Evolutionary conservation across 1,284 basidiomycete genomes (phyloP).

Genomic region (Cutaneotrichosporon mucoides): DNA sequence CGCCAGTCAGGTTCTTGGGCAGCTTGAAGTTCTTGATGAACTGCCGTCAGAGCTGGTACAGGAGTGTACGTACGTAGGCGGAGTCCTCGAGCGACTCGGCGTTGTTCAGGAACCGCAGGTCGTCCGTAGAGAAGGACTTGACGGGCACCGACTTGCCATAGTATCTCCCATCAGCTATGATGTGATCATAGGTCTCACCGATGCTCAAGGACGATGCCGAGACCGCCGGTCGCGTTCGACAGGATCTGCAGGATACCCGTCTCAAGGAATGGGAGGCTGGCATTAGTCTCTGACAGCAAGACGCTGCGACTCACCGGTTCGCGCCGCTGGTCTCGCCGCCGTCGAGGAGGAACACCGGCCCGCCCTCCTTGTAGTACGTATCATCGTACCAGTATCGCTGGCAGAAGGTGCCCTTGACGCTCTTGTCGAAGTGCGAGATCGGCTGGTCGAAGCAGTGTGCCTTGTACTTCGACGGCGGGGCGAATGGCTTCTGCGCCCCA

Average conservation of each 20-base stretch:
- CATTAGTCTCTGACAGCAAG: not conserved
- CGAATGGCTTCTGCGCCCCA: constrained; percentile 6
- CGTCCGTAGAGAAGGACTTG: constrained; percentile 64
- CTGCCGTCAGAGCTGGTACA: constrained; percentile 41
- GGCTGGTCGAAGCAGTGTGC: constrained; percentile 71
- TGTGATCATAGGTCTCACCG: constrained; percentile 50
- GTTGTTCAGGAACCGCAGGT: constrained; percentile 79
- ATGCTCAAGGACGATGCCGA: constrained; percentile 85
- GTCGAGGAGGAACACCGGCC: constrained; percentile 75
- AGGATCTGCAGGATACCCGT: constrained; percentile 79
- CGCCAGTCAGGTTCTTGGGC: constrained; percentile 55
- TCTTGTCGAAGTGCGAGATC: constrained; percentile 62
- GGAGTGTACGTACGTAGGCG: constrained; percentile 51
- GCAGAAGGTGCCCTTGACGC: constrained; percentile 50
- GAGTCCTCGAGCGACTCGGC: constrained; percentile 87
- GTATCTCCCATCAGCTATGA: constrained; percentile 33
- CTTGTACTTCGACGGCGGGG: constrained; percentile 21
- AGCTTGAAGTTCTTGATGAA: constrained; percentile 82
- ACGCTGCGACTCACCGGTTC: constrained; percentile 27
- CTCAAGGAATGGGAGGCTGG: constrained; percentile 48
- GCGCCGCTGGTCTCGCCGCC: constrained; percentile 67
- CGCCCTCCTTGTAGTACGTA: constrained; percentile 70
- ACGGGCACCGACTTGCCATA: constrained; percentile 71
- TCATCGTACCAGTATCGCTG: constrained; percentile 78
- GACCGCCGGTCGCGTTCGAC: constrained; percentile 72